These are phyloP conservation scores for Micractinium conductrix DNA, from an alignment of 139 green algal genomes.

Conservation along the genomic window DNA sequence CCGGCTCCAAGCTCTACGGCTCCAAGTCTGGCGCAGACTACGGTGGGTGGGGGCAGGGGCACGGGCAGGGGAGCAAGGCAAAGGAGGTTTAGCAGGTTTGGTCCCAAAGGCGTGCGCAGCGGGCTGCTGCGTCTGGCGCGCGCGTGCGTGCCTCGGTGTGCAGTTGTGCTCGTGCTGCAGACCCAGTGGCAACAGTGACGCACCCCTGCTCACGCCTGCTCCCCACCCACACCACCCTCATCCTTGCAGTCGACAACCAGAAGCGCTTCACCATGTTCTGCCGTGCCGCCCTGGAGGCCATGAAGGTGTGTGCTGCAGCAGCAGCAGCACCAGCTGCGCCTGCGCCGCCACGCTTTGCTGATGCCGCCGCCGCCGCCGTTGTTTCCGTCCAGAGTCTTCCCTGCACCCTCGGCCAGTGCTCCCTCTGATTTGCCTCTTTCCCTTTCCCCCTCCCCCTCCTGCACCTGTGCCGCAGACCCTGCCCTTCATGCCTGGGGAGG, in stretches of 20 bases:
- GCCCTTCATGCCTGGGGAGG: constrained; percentile 92
- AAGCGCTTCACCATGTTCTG: constrained; percentile 97
- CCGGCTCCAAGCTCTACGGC: constrained; percentile 97
- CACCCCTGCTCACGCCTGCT: no score
- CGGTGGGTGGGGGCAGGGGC: not conserved
- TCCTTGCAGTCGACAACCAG: constrained; percentile 87
- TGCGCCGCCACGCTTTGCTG: no score
- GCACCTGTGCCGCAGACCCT: no score
- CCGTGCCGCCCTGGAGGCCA: constrained; percentile 85
- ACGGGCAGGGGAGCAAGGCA: not conserved
- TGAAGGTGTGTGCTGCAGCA: no score
- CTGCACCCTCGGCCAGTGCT: no score
- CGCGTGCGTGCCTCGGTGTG: not conserved
- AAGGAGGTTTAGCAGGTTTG: no score
- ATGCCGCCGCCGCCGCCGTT: no score
- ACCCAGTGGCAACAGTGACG: no score
- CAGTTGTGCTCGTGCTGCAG: not conserved
- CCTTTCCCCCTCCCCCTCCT: no score
- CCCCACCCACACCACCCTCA: not conserved
- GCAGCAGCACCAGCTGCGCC: no score
- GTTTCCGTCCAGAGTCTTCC: no score
- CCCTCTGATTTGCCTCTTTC: no score
- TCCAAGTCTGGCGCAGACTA: constrained; percentile 90
- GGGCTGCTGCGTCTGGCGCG: not conserved
- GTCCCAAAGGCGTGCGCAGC: not conserved